A percentile compares a stretch with the other conserved stretches of the same genome.
Evolutionary conservation across 768 basidiomycete species (phyloP).

Genomic region (Xanthoconium purpureum): DNA sequence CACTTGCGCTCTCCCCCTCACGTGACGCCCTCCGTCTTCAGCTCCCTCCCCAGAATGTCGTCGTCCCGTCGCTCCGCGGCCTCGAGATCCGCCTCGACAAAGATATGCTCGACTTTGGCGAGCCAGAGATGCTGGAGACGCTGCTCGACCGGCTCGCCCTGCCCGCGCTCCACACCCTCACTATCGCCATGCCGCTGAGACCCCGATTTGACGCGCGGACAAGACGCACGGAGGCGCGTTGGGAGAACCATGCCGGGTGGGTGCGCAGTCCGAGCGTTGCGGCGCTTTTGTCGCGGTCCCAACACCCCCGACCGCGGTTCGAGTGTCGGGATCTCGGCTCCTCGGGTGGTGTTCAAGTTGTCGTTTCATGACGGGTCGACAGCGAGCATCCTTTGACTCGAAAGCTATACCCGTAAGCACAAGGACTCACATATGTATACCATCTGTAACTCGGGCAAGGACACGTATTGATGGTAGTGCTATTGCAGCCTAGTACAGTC

Average conservation of each 20-base stretch:
- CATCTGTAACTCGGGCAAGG: too few relatives aligned
- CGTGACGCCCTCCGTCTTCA: conserved; percentile 11
- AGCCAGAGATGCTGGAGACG: conserved; percentile 13
- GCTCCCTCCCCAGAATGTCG: not conserved
- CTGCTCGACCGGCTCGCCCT: conserved; percentile 24
- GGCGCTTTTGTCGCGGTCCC: conserved; percentile 16
- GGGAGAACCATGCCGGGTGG: conserved; percentile 13
- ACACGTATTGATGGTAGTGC: too few relatives aligned
- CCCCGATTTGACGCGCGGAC: not conserved
- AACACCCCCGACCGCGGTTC: not conserved
- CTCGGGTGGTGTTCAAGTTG: not conserved
- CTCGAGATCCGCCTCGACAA: conserved; percentile 22
- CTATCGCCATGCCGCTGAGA: conserved; percentile 4
- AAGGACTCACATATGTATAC: too few relatives aligned
- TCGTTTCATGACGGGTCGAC: not conserved
- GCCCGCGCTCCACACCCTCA: conserved; percentile 16
- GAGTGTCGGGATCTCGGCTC: conserved; percentile 6
- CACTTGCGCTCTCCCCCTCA: conserved; percentile 12
- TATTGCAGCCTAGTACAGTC: too few relatives aligned
- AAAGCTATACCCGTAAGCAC: too few relatives aligned
- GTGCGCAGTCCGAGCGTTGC: conserved; percentile 9
- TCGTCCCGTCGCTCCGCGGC: conserved; percentile 5
- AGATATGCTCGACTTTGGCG: conserved; percentile 21
- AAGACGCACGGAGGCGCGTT: not conserved
- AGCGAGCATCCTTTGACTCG: too few relatives aligned